phyloP scores from a whole-genome alignment of 73 alveolate species.

The Paraurostyla sp. region DNA sequence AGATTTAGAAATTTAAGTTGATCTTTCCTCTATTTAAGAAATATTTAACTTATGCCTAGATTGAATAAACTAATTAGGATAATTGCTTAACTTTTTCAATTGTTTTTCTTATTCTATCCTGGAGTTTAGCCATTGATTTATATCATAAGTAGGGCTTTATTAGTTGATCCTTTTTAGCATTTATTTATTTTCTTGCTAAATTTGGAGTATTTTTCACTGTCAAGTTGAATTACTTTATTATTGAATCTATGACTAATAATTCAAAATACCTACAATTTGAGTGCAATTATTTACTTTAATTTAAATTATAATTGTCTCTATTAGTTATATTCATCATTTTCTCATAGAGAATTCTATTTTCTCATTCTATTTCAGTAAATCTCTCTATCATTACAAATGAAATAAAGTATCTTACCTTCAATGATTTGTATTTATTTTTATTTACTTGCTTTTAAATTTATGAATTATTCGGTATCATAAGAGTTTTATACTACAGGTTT shows the following conservation, averaged over 20 bases:
- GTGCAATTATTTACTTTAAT: not conserved
- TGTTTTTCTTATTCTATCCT: not conserved
- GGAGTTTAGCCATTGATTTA: constrained; percentile 5
- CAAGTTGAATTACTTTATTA: too few species aligned
- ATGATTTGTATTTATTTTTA: not conserved
- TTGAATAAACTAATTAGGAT: not conserved
- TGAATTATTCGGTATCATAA: not conserved
- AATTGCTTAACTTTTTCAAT: not conserved
- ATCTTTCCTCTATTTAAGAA: not conserved
- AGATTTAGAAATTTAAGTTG: not conserved
- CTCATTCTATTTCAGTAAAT: constrained; percentile 30
- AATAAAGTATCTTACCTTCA: not conserved
- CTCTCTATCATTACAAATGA: not conserved
- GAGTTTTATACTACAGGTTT: not conserved
- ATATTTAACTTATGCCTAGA: not conserved
- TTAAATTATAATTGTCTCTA: not conserved
- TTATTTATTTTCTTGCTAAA: not conserved
- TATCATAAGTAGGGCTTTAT: not conserved
- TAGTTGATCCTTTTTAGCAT: not conserved
- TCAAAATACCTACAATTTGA: too few species aligned
- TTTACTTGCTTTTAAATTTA: not conserved
- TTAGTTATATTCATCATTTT: not conserved
- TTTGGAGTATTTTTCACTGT: not conserved
- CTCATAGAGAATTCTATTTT: constrained; percentile 11
- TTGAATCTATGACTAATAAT: too few species aligned